Base-by-base conservation (phyloP, 306 rosid species). In the Prunus dulcis region DNA sequence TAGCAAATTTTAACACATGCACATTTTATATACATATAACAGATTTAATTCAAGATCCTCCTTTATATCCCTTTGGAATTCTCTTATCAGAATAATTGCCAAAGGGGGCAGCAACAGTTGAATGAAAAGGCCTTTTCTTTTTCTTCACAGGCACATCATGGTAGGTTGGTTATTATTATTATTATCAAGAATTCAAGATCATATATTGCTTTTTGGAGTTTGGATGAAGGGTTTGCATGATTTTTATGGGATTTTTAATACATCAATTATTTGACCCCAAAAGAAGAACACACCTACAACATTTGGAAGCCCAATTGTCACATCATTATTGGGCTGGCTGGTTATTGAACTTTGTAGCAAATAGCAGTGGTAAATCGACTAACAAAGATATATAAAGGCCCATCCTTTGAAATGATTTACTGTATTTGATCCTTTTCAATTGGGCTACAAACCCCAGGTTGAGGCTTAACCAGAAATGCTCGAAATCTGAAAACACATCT, bases 1-100 rank as follows among this genome's bases (percentile, higher is more conserved):
- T 72, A 79, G 20, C 69, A 68, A 70, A 51, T 71, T 71, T 76
- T 65, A 64, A 56, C 55, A 57, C 27, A 22, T 73, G 34, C 45
- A 72, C 63, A 55, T 53, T 60, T 15, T 55, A 0, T 41, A n/a
- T 34, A 13, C 17, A 30, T 67, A 7, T 67, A 49, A 43, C 11
- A 10, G 28, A 60, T 75, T 69, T 25, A 3, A 34, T 61, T 52
- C 5, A 53, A 45, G 28, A 79, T 53, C 45, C 6, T 63, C 20
- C 14, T 43, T 41, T 41, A 43, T 72, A 23, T n/a, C 13, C 38
- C 3, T 57, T 12, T 57, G 20, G 23, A 27, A 61, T 55, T 55
- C 60, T 25, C 45, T 49, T 30, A 6, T 30, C 27, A 19, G 49
- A 52, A 32, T 53, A 12, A 30, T 71, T 32, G 41, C 15, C 52